phyloP scores from a whole-genome alignment of 2,329 filamentous ascomycete species.

The Fusarium sacchari region DNA sequence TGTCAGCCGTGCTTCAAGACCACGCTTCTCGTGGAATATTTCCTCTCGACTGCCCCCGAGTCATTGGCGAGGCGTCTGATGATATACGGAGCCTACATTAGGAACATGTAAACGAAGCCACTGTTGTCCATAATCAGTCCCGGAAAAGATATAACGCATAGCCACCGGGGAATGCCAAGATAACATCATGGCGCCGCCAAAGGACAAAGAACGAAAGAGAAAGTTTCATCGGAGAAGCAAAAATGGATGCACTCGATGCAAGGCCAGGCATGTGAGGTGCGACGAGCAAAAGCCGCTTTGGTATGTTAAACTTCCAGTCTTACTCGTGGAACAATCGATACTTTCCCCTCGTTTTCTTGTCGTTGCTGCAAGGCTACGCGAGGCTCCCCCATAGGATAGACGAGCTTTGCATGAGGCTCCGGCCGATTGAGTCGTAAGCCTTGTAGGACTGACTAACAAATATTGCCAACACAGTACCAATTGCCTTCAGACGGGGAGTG shows the following conservation, averaged over 20 bases:
- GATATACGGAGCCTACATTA: slow-evolving; percentile 37
- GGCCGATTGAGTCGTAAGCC: slow-evolving; percentile 7
- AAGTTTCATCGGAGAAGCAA: slow-evolving; percentile 52
- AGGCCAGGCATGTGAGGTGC: slow-evolving; percentile 56
- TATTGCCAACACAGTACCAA: slow-evolving; percentile 51
- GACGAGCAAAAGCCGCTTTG: slow-evolving; percentile 58
- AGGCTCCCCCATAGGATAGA: slow-evolving; percentile 31
- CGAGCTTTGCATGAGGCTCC: slow-evolving; percentile 37
- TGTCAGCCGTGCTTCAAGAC: slow-evolving; percentile 36
- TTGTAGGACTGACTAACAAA: slow-evolving; percentile 34
- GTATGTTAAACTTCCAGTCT: slow-evolving; percentile 47
- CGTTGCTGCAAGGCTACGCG: slow-evolving; percentile 36
- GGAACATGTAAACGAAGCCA: slow-evolving; percentile 37
- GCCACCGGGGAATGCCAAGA: slow-evolving; percentile 21
- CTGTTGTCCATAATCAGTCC: slow-evolving; percentile 12
- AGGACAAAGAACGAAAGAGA: slow-evolving; percentile 51
- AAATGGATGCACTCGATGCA: slow-evolving; percentile 52
- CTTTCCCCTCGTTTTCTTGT: slow-evolving; percentile 24
- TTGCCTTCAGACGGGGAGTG: slow-evolving; percentile 57
- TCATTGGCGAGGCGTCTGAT: slow-evolving; percentile 31
- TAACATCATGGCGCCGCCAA: slow-evolving; percentile 48
- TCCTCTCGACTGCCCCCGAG: slow-evolving; percentile 40
- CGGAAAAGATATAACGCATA: slow-evolving; percentile 28
- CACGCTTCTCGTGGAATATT: slow-evolving; percentile 40
- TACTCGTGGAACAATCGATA: slow-evolving; percentile 20